Evolutionary conservation across 345 rosid species (phyloP), one percentile per base, ranked within the genome.

Genomic region (Tarenaya hassleriana): DNA sequence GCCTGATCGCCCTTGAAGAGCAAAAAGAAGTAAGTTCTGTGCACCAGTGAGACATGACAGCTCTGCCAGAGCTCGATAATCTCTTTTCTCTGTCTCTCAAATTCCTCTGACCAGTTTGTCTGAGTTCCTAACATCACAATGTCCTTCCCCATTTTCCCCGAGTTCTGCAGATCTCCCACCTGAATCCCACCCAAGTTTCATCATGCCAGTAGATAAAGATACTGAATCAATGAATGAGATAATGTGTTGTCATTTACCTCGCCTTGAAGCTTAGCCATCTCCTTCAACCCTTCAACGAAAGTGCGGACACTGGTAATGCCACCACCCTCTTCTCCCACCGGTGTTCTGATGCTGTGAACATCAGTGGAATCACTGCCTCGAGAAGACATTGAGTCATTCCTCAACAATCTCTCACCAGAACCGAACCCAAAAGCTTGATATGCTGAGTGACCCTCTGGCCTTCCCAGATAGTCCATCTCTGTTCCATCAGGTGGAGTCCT

Each of bases 11-110:
- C 98, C 62, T 71, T 83, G 61, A 92, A 85, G 58, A 92, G 95
- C 73, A 92, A 72, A 77, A 77, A 88, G 73, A 92, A 92, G 61
- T 88, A 92, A 5, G 98, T 92, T 67, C 98, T 76, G 68, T 92
- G 94, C 45, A 88, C 74, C 75, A 92, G 54, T 16, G 96, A 82
- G 51, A 79, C 84, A 51, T 83, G 70, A 72, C 98, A 92, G 58
- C 74, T 62, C 57, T 85, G 84, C 98, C 98, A 92, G 29, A 92
- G 86, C 42, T 77, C 94, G 16, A 92, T 60, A 49, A 88, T 81
- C 10, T 70, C 71, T 66, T 68, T 75, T 67, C 73, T 88, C 68
- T 58, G 80, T 61, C 70, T 81, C 69, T 73, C 81, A 44, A 88
- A 92, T 47, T 77, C 81, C 51, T 64, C 50, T 1, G 83, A 71